Percentiles rank a stretch among this genome's conserved stretches.
These are phyloP conservation scores for Thamnidium elegans DNA, from an alignment of 192 early-diverging fungal species.

Conservation along the genomic window DNA sequence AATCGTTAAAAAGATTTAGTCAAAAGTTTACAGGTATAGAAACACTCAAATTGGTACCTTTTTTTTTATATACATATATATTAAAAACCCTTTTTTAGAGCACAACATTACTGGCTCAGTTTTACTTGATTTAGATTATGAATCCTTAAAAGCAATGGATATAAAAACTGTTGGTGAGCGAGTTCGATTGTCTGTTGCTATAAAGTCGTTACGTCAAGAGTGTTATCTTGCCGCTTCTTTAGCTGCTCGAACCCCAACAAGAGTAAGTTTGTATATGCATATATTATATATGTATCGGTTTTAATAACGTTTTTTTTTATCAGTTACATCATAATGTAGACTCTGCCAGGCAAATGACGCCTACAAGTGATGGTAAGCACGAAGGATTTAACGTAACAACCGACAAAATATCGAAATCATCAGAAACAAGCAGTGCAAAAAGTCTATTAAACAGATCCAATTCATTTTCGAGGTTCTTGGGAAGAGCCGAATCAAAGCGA, in stretches of 20 bases:
- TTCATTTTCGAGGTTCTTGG: slow-evolving; percentile 37
- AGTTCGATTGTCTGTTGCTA: slow-evolving; percentile 72
- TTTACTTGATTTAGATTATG: slow-evolving; percentile 81
- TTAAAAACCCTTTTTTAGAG: slow-evolving; percentile 37
- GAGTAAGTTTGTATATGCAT: neutral
- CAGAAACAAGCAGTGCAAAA: slow-evolving; percentile 23
- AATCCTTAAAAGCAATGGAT: slow-evolving; percentile 76
- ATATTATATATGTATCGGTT: neutral
- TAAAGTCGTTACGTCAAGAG: slow-evolving; percentile 66
- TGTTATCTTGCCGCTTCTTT: slow-evolving; percentile 42
- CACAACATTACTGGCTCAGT: slow-evolving; percentile 81
- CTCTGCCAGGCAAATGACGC: neutral
- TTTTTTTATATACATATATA: neutral
- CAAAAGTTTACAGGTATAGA: slow-evolving; percentile 30
- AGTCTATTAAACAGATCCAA: slow-evolving; percentile 32
- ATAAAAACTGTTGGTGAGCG: slow-evolving; percentile 81
- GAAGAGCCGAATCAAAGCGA: slow-evolving; percentile 34
- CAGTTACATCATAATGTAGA: neutral
- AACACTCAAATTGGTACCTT: neutral
- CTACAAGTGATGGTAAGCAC: slow-evolving; percentile 10
- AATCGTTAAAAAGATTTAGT: slow-evolving; percentile 22
- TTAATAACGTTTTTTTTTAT: neutral
- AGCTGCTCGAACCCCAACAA: slow-evolving; percentile 28
- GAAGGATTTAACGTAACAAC: slow-evolving; percentile 27
- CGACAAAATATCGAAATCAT: slow-evolving; percentile 14